These are phyloP conservation scores for Kockiozyma suomiensis DNA, from an alignment of 805 yeast genomes.

Conservation along the genomic window DNA sequence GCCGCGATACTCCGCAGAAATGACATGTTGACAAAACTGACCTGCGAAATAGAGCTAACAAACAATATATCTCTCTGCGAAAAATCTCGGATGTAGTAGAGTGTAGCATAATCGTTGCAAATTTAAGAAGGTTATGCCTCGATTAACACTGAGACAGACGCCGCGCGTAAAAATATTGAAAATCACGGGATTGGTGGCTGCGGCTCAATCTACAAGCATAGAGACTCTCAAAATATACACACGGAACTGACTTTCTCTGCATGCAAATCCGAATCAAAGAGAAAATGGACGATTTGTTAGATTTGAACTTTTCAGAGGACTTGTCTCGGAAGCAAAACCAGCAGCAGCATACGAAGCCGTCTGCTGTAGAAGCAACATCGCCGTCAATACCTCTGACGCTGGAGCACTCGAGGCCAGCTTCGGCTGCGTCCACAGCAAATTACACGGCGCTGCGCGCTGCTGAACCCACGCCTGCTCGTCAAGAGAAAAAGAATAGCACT, in stretches of 20 bases:
- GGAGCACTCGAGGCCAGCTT: slow-evolving; percentile 11
- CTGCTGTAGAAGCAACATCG: neutral
- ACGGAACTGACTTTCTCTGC: neutral
- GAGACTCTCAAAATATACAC: neutral
- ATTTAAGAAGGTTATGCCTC: too few species aligned
- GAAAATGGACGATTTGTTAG: slow-evolving; percentile 30
- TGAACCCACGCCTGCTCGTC: neutral
- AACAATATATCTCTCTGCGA: neutral
- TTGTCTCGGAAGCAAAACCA: neutral
- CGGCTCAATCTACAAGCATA: neutral
- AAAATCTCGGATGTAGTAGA: neutral
- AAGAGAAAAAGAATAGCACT: neutral
- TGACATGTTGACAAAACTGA: neutral
- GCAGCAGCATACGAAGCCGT: neutral
- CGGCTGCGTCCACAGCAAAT: slow-evolving; percentile 1
- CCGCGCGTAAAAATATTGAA: neutral
- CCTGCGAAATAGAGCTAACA: neutral
- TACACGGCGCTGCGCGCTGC: slow-evolving; percentile 5
- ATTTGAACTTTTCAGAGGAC: slow-evolving; percentile 22
- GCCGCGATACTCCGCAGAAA: slow-evolving; percentile 3
- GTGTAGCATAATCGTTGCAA: neutral
- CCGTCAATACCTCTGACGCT: neutral
- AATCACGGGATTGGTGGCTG: slow-evolving; percentile 3
- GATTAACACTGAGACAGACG: too few species aligned
- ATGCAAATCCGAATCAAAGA: neutral